Base-by-base conservation (phyloP, 495 filamentous ascomycete species). In the Achaetomiella virescens region DNA sequence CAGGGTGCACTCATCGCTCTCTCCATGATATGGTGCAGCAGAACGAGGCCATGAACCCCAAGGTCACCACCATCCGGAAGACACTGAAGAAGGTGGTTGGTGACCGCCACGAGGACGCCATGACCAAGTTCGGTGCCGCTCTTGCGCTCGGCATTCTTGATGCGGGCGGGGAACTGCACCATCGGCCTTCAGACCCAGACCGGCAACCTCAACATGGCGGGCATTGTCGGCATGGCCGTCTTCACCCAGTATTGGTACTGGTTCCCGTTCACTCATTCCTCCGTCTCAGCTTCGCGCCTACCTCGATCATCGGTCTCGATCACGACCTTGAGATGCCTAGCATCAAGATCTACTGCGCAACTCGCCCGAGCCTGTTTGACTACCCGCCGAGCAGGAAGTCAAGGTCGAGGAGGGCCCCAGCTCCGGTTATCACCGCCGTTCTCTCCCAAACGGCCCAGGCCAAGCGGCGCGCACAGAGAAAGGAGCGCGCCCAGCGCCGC, bases 231-330 rank as follows among this genome's bases (percentile, higher is more conserved):
- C 58, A 96, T 96, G 83, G 91, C 90, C 38, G 87, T 99, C 25
- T 99, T 99, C 75, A 93, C 90, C 7, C 95, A 99, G 70, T 99
- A 99, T 75, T 99, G 95, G 95, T 99, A 99, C 74, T 99, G 95
- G 95, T 99, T 99, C 83, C 95, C 95, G 45, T 84, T 97, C 61
- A 96, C 93, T 22, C 95, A 97, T 99, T 99, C 83, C 72, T 99
- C 20, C 92, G 91, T 0, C 78, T 97, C 57, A 90, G 87, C 66
- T 97, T 97, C 68, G 86, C 87, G 8, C 95, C 95, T 0, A 97
- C 95, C 9, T 87, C 91, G 1, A 88, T 99, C 63, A 96, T 97
- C 54, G 92, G 86, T 45, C 83, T 99, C 20, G 91, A 97, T 68
- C 84, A 92, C 66, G 88, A 96, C 64, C 80, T 99, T 3, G 90